Evolutionary conservation across 2,329 filamentous ascomycete species (phyloP).

Genomic region (Ceratocystis alfenasii): DNA sequence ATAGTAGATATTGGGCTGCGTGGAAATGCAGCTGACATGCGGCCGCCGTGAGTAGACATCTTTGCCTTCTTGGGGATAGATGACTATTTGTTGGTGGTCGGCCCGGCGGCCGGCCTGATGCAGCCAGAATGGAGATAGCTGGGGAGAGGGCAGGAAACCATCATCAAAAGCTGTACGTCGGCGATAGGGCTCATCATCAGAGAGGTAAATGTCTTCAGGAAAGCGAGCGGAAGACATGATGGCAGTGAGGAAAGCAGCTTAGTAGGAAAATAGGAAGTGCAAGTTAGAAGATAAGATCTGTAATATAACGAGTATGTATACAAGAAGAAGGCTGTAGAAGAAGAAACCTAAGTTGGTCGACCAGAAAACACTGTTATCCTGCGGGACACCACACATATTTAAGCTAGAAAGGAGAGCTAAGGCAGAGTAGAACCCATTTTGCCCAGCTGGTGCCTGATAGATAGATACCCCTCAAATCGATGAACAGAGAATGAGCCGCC

Average conservation of each 20-base stretch:
- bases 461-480: not conserved
- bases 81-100: not conserved
- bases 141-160: not conserved
- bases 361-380: not conserved
- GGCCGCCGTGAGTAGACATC: not conserved
- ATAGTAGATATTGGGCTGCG: not conserved
- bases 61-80: not conserved
- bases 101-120: not conserved
- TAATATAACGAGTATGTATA: not conserved
- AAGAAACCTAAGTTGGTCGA: not conserved
- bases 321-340: not conserved
- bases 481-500: not conserved
- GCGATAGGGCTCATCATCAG: not conserved
- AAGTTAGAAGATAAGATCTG: not conserved
- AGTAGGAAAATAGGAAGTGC: not conserved
- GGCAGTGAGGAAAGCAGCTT: not conserved
- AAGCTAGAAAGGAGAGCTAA: not conserved
- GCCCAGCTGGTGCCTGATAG: not conserved
- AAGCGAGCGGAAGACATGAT: constrained; percentile 1
- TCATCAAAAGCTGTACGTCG: not conserved
- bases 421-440: not conserved
- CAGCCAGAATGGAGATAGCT: not conserved
- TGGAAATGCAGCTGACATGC: not conserved
- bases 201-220: not conserved
- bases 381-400: not conserved